A percentile compares a stretch with the other conserved stretches of the same genome.
Conservation (phyloP, 1,284 basidiomycete species). For the Athelia sp. region DNA sequence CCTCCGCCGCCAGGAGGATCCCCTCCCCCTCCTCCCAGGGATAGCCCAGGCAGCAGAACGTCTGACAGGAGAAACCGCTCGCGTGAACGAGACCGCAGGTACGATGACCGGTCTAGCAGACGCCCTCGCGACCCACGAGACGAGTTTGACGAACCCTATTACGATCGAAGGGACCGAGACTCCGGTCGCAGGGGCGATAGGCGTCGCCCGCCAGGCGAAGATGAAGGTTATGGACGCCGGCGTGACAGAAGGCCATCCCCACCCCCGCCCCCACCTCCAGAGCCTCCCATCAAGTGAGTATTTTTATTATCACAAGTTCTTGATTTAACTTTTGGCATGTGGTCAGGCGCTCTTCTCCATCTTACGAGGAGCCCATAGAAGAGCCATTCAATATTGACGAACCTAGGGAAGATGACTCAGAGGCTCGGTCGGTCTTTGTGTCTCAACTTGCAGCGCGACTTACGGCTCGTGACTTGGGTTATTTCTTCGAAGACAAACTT, state of each 20-base stretch:
- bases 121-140: slow-evolving; percentile 49
- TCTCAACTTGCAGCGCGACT: slow-evolving; percentile 95
- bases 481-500: slow-evolving; percentile 98
- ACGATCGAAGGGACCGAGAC: slow-evolving; percentile 34
- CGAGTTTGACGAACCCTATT: slow-evolving; percentile 50
- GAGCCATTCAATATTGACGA: slow-evolving; percentile 71
- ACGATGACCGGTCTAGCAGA: slow-evolving; percentile 38
- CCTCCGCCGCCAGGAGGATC: slow-evolving; percentile 36
- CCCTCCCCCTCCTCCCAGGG: slow-evolving; percentile 36
- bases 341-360: slow-evolving; percentile 63
- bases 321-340: slow-evolving; percentile 8
- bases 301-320: slow-evolving; percentile 7
- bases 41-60: slow-evolving; percentile 49
- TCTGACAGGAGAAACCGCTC: slow-evolving; percentile 49
- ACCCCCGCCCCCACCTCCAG: slow-evolving; percentile 30
- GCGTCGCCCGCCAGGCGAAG: slow-evolving; percentile 12
- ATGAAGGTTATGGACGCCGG: slow-evolving; percentile 14
- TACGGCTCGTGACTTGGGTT: slow-evolving; percentile 92
- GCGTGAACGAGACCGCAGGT: slow-evolving; percentile 51
- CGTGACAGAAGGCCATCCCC: slow-evolving; percentile 25
- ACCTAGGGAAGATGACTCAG: slow-evolving; percentile 83
- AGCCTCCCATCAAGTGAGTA: slow-evolving; percentile 30
- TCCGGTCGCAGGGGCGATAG: slow-evolving; percentile 23
- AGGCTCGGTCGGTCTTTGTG: slow-evolving; percentile 96
- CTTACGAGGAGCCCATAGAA: slow-evolving; percentile 59